Evolutionary conservation across 2,329 filamentous ascomycete species (phyloP).

Genomic region (Curvularia lunata): DNA sequence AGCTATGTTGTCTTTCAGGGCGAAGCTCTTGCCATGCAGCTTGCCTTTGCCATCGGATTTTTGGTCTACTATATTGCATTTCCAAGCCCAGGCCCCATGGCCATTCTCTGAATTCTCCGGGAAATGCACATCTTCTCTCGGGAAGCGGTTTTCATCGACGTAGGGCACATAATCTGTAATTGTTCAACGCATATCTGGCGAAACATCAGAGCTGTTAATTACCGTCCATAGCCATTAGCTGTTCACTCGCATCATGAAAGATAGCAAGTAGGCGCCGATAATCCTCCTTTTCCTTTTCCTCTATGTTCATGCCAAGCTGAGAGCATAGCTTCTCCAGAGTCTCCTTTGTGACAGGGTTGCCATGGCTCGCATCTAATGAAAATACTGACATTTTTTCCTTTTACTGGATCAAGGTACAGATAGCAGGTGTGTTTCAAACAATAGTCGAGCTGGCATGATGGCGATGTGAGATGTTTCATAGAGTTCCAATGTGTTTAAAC

Average conservation of each 20-base stretch:
- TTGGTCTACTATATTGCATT: slow-evolving; percentile 46
- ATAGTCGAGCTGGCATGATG: neutral
- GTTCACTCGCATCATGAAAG: slow-evolving; percentile 49
- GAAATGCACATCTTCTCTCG: slow-evolving; percentile 40
- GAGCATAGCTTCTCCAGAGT: slow-evolving; percentile 44
- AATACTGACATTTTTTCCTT: slow-evolving; percentile 47
- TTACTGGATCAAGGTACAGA: neutral
- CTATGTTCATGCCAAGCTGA: slow-evolving; percentile 42
- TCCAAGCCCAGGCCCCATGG: slow-evolving; percentile 55
- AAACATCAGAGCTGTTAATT: slow-evolving; percentile 19
- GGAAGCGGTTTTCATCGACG: slow-evolving; percentile 45
- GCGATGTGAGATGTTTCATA: neutral
- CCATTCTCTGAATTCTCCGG: slow-evolving; percentile 44
- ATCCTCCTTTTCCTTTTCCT: slow-evolving; percentile 48
- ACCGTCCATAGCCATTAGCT: slow-evolving; percentile 46
- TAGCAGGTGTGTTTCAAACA: neutral
- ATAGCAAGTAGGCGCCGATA: slow-evolving; percentile 49
- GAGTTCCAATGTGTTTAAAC: neutral
- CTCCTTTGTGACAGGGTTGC: slow-evolving; percentile 44
- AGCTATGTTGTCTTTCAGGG: slow-evolving; percentile 44
- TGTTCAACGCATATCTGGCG: neutral
- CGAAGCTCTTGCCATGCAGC: slow-evolving; percentile 48
- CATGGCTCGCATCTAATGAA: slow-evolving; percentile 41
- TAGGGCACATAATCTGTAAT: slow-evolving; percentile 42
- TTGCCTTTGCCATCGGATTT: slow-evolving; percentile 27